Evolutionary conservation across 164 flowering plant genomes (phyloP), one percentile per base, ranked within the genome.

Genomic region (Euptelea pleiosperma): DNA sequence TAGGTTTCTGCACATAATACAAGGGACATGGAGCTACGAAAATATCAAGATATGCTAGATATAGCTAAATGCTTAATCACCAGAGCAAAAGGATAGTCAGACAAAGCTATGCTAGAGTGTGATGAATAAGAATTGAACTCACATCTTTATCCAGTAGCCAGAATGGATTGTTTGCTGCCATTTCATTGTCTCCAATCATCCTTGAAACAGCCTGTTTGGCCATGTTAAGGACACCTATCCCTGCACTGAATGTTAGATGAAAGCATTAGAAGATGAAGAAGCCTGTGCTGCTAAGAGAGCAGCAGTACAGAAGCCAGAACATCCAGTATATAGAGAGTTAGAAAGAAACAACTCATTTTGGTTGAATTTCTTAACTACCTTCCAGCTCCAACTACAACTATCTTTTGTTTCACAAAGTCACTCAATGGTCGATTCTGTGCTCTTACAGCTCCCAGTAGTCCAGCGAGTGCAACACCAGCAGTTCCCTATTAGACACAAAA

Each of bases 391-490:
- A 84, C 97, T 12, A 94, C 93, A 50, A 94, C 97, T 62, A 94
- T 91, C 78, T 94, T 94, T 77, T 91, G 97, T 56, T 83, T 81
- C 26, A 80, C 86, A 67, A 86, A 94, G 72, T 94, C 97, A 34
- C 77, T 62, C 69, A 94, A 66, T 50, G 96, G 91, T 34, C 81
- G 82, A 49, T 95, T 96, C 70, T 94, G 99, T 55, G 99, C 93
- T 77, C 99, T 85, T 5, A 94, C 95, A 49, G 96, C 74, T 66
- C 99, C 99, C 58, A 94, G 73, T 60, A 94, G 61, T 54, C 99
- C 99, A 30, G 99, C 97, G 44, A 94, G 80, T 42, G 97, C 99
- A 77, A 94, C 99, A 62, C 99, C 99, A 67, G 99, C 99, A 72
- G 99, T 94, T 74, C 99, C 99, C 99, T 94, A 52, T 10, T 54